Conservation (phyloP, 768 basidiomycete species). For the Xanthoconium purpureum region DNA sequence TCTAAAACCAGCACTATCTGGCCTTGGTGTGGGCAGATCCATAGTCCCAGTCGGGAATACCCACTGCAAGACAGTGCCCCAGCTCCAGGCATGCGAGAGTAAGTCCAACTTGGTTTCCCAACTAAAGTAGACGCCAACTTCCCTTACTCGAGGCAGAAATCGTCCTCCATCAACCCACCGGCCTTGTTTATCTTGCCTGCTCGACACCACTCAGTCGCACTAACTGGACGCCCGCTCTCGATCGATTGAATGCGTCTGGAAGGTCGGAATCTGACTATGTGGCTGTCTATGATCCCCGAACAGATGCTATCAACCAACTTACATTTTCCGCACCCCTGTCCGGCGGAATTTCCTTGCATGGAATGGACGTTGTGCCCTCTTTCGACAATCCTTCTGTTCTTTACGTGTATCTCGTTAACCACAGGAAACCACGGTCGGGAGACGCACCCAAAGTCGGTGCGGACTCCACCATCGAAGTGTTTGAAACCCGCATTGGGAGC, state of each 20-base stretch:
- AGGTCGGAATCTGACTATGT: conserved; percentile 50
- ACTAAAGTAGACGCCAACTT: too few species aligned
- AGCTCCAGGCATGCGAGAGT: conserved; percentile 72
- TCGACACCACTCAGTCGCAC: conserved; percentile 47
- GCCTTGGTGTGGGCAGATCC: conserved; percentile 43
- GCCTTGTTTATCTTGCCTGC: conserved; percentile 62
- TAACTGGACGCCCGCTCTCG: conserved; percentile 50
- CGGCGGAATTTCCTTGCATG: conserved; percentile 54
- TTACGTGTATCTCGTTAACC: conserved; percentile 71
- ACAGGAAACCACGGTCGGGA: conserved; percentile 49
- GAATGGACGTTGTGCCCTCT: conserved; percentile 67
- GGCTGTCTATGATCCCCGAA: conserved; percentile 54
- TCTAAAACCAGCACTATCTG: conserved; percentile 42
- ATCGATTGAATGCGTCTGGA: conserved; percentile 35
- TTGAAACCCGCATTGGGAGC: conserved; percentile 49
- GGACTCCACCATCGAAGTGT: conserved; percentile 69
- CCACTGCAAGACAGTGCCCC: conserved; percentile 47
- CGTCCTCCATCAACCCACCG: conserved; percentile 55
- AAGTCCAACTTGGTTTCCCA: conserved; percentile 9
- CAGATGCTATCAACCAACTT: conserved; percentile 45
- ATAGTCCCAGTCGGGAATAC: conserved; percentile 46
- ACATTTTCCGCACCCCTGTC: conserved; percentile 37
- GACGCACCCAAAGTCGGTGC: conserved; percentile 51
- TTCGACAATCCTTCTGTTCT: conserved; percentile 44
- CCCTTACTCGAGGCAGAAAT: conserved; percentile 39